A percentile compares a stretch with the other conserved stretches of the same genome.
These are phyloP conservation scores for Nyctanthes arbortristis DNA, from an alignment of 257 asterid species.

Conservation along the genomic window DNA sequence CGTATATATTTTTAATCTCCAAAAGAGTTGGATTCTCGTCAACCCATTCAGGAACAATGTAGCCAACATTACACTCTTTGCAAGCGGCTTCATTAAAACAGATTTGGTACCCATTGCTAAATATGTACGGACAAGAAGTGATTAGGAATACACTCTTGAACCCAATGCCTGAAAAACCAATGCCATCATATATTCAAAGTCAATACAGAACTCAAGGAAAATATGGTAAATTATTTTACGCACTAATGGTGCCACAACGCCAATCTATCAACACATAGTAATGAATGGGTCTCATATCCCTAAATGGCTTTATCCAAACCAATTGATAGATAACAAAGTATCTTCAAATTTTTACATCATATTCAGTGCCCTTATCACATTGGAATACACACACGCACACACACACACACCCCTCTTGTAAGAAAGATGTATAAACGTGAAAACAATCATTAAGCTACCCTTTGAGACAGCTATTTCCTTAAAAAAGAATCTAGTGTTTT, in stretches of 20 bases:
- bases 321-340: neutral
- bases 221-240: neutral
- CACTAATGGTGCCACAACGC: neutral
- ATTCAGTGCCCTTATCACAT: neutral
- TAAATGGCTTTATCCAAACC: no score
- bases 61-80: slow-evolving; percentile 31
- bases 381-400: no score
- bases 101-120: slow-evolving; percentile 43
- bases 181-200: neutral
- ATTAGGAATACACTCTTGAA: slow-evolving; percentile 48
- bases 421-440: neutral
- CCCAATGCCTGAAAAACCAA: slow-evolving; percentile 35
- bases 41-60: slow-evolving; percentile 41
- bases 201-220: neutral
- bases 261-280: neutral
- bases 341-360: neutral
- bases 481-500: no score
- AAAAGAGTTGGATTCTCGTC: slow-evolving; percentile 29
- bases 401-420: neutral
- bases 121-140: slow-evolving; percentile 38
- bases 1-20: slow-evolving; percentile 23
- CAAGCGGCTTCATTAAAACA: slow-evolving; percentile 41
- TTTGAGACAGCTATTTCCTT: no score
- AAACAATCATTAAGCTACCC: no score
- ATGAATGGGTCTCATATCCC: no score